Evolutionary conservation across 148 eudicot genomes (phyloP).

Genomic region (Mesembryanthemum crystallinum): DNA sequence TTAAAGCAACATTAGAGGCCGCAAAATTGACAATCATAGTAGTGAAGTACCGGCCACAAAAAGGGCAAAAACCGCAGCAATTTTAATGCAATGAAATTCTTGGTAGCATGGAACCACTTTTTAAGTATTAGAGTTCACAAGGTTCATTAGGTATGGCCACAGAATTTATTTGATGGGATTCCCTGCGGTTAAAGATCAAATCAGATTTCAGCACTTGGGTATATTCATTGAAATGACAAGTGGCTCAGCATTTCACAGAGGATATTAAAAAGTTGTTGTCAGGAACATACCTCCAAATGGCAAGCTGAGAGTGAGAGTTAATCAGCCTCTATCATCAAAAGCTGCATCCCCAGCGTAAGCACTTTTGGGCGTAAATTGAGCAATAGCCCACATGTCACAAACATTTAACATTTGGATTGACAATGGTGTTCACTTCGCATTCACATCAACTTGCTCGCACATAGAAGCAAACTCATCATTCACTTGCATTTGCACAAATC

Average conservation of each 20-base stretch:
- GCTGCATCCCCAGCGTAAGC: not conserved
- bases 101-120: too few relatives aligned
- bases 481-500: not conserved
- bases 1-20: too few relatives aligned
- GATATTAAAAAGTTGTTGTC: not conserved
- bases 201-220: too few relatives aligned
- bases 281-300: conserved; percentile 16
- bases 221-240: not conserved
- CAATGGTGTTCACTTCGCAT: not conserved
- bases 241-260: not conserved
- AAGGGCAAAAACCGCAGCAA: too few relatives aligned
- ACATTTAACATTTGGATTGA: not conserved
- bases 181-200: too few relatives aligned
- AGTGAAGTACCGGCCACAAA: too few relatives aligned
- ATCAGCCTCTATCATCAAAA: conserved; percentile 1
- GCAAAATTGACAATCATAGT: too few relatives aligned
- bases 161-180: too few relatives aligned
- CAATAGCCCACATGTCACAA: not conserved
- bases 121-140: too few relatives aligned
- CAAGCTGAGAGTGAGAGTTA: not conserved
- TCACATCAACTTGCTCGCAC: not conserved
- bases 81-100: too few relatives aligned
- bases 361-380: not conserved
- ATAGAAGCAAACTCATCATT: not conserved
- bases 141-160: too few relatives aligned